Percentiles rank a stretch among this genome's conserved stretches.
These are phyloP conservation scores for Cladosporium cucumerinum DNA, from an alignment of 2,329 filamentous ascomycete species.

Conservation along the genomic window DNA sequence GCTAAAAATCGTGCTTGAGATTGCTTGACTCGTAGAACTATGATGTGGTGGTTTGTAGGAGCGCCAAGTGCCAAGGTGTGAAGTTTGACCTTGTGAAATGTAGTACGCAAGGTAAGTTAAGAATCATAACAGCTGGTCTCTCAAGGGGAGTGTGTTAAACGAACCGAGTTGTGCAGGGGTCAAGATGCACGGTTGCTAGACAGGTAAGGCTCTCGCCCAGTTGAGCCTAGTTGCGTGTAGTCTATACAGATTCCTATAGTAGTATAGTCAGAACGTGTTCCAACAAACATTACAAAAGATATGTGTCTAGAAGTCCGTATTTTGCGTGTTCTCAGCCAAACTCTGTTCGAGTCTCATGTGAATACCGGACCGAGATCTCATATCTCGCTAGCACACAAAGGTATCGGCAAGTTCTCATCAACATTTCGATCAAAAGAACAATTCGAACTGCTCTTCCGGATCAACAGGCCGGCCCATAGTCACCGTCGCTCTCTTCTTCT, in stretches of 20 bases:
- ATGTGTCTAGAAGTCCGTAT: too few relatives aligned
- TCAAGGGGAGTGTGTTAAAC: too few relatives aligned
- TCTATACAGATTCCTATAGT: not conserved
- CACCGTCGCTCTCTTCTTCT: conserved; percentile 29
- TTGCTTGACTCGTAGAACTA: not conserved
- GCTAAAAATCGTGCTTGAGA: not conserved
- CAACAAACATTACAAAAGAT: too few relatives aligned
- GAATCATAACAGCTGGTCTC: not conserved
- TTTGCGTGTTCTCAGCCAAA: not conserved
- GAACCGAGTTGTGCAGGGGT: too few relatives aligned
- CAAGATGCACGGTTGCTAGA: too few relatives aligned
- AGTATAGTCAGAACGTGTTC: too few relatives aligned
- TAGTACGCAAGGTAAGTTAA: not conserved
- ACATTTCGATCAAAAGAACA: conserved; percentile 20
- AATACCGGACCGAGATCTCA: not conserved
- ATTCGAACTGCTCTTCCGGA: conserved; percentile 29
- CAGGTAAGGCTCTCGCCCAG: too few relatives aligned
- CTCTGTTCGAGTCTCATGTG: not conserved
- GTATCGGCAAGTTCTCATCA: not conserved
- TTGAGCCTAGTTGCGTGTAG: not conserved
- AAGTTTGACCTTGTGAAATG: not conserved
- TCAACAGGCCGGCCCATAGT: conserved; percentile 33
- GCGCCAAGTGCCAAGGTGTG: not conserved
- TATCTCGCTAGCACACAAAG: not conserved
- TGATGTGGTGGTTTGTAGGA: not conserved